These are phyloP conservation scores for Gaeumannomyces tritici DNA, from an alignment of 2,329 filamentous ascomycete species.

Conservation along the genomic window DNA sequence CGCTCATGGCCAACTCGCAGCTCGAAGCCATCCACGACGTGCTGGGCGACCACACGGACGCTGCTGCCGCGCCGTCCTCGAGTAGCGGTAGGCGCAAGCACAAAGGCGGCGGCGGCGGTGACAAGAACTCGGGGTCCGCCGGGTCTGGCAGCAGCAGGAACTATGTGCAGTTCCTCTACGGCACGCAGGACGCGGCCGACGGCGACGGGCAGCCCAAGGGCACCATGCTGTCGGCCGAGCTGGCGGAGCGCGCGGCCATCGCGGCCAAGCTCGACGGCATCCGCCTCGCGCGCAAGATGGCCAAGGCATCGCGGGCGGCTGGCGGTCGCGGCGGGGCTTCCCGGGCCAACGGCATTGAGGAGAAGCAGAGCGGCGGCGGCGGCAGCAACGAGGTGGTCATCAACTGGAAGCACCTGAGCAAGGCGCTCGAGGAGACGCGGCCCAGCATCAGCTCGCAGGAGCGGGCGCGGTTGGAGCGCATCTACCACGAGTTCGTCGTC, in stretches of 20 bases:
- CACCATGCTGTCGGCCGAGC: slow-evolving; percentile 38
- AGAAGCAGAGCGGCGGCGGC: slow-evolving; percentile 10
- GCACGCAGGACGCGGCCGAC: slow-evolving; percentile 41
- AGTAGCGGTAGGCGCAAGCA: neutral
- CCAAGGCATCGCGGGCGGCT: slow-evolving; percentile 30
- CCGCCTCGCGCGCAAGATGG: slow-evolving; percentile 58
- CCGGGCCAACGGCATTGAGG: slow-evolving; percentile 16
- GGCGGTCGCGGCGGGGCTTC: slow-evolving; percentile 8
- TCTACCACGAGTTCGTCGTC: slow-evolving; percentile 89
- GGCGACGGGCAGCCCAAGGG: slow-evolving; percentile 25
- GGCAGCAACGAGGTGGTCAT: slow-evolving; percentile 60
- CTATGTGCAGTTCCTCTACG: slow-evolving; percentile 81
- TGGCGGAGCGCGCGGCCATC: slow-evolving; percentile 73
- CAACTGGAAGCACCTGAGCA: slow-evolving; percentile 71
- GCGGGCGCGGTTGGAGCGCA: slow-evolving; percentile 60
- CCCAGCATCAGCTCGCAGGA: slow-evolving; percentile 78
- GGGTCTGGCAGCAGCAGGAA: slow-evolving; percentile 24
- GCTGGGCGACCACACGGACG: slow-evolving; percentile 49
- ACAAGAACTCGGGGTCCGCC: slow-evolving; percentile 18
- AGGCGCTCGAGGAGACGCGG: slow-evolving; percentile 66
- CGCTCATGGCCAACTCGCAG: slow-evolving; percentile 91
- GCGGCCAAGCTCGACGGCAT: slow-evolving; percentile 74
- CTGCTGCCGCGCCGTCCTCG: slow-evolving; percentile 11
- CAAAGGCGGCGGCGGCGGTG: slow-evolving; percentile 19
- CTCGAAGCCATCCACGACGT: slow-evolving; percentile 95